Base-by-base conservation (phyloP, 2,329 filamentous ascomycete species). In the Fusarium drepaniforme region DNA sequence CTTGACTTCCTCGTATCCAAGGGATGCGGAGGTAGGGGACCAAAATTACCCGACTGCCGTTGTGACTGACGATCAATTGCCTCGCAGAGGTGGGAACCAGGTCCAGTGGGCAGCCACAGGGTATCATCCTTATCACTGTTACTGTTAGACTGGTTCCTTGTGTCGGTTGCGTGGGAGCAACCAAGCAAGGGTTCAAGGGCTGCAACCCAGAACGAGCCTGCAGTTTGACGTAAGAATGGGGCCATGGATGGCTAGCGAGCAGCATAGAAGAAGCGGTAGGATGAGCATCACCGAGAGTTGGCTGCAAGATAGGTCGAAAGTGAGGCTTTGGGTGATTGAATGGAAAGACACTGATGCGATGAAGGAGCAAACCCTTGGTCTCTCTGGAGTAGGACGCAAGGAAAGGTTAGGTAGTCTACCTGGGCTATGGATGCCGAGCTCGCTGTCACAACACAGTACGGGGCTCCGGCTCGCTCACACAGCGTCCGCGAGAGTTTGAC, bases 31-130 rank as follows among this genome's bases (percentile, higher is more conserved):
- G 25, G 49, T 51, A 56, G 25, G 40, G 53, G 30, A 9, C n/a
- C 40, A 63, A 49, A 66, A 51, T 60, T 46, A 15, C 38, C 49
- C 61, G 73, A 57, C 63, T 56, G 28, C 51, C 30, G 44, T 28
- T 66, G 44, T 53, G 72, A 56, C 21, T 65, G 72, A 37, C 63
- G 62, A 75, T 73, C 66, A 67, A 51, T 72, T 75, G 25, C 68
- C 59, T 63, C 30, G 42, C 23, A 66, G 60, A 72, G 65, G 30
- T 61, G 38, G 59, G 33, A 35, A 35, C 33, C 33, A 35, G 33
- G 33, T 35, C 33, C 33, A 35, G 25, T 61, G 64, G 64, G 33
- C 30, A 42, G 53, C 51, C 57, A 46, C 51, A 60, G 59, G 46
- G 46, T 65, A 57, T 40, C 44, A 40, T 66, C 60, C 16, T 57